Evolutionary conservation across 805 yeast species (phyloP).

Genomic region (Sugiyamaella floridensis): DNA sequence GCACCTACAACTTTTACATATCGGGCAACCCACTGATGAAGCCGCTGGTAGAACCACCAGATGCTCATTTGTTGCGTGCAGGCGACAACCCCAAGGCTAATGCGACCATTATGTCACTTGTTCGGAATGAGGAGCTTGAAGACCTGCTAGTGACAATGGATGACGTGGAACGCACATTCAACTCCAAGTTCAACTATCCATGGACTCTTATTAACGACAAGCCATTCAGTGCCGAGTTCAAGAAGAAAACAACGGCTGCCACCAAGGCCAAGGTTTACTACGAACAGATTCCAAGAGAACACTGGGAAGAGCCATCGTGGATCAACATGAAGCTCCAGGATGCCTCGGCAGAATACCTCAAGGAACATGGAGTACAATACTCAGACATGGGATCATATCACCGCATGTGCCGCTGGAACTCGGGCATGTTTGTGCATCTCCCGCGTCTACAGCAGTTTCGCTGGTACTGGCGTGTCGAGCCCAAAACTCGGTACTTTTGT

Average conservation of each 20-base stretch:
- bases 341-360: conserved; percentile 31
- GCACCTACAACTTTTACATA: conserved; percentile 15
- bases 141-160: conserved; percentile 47
- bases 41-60: conserved; percentile 9
- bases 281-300: conserved; percentile 35
- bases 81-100: conserved; percentile 38
- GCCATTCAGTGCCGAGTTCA: conserved; percentile 56
- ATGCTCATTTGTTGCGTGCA: conserved; percentile 3
- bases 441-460: conserved; percentile 54
- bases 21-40: conserved; percentile 17
- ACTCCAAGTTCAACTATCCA: conserved; percentile 66
- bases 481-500: conserved; percentile 59
- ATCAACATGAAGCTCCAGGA: conserved; percentile 42
- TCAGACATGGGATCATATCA: conserved; percentile 61
- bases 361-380: conserved; percentile 44
- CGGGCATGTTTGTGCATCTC: conserved; percentile 55
- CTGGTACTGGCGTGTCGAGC: conserved; percentile 81
- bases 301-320: conserved; percentile 55
- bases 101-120: conserved; percentile 69
- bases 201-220: conserved; percentile 73
- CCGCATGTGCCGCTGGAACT: conserved; percentile 79
- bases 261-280: conserved; percentile 42
- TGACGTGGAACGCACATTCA: conserved; percentile 59
- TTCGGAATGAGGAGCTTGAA: conserved; percentile 55
- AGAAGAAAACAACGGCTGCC: conserved; percentile 33